Percentiles rank a stretch among this genome's conserved stretches.
phyloP scores from a whole-genome alignment of 768 basidiomycete genomes.

The Podaxis sp. region DNA sequence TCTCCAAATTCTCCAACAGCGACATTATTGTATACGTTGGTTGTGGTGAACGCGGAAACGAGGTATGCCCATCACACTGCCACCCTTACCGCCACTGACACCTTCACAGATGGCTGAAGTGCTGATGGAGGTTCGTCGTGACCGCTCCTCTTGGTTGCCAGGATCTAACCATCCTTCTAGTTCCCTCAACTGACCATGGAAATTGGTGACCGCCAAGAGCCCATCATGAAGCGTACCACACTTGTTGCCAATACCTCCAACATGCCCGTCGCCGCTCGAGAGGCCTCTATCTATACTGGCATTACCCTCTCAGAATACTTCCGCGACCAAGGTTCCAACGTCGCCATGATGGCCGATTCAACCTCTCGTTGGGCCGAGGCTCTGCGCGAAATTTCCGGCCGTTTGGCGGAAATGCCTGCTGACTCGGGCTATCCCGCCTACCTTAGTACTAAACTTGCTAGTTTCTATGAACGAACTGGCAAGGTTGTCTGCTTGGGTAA shows the following conservation, averaged over 20 bases:
- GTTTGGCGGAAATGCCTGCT: slow-evolving; percentile 99
- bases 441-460: slow-evolving; percentile 90
- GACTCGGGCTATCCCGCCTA: slow-evolving; percentile 99
- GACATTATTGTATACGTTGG: slow-evolving; percentile 99
- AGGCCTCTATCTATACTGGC: slow-evolving; percentile 99
- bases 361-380: slow-evolving; percentile 99
- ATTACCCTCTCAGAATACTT: slow-evolving; percentile 99
- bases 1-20: slow-evolving; percentile 98
- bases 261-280: slow-evolving; percentile 99
- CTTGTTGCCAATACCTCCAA: slow-evolving; percentile 99
- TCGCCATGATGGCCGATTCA: slow-evolving; percentile 99
- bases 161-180: slow-evolving; percentile 25
- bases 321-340: slow-evolving; percentile 97
- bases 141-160: not conserved
- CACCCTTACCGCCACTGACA: not conserved
- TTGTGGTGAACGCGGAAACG: slow-evolving; percentile 98
- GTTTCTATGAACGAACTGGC: slow-evolving; percentile 98
- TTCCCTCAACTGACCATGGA: slow-evolving; percentile 95
- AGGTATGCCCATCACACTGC: slow-evolving; percentile 43
- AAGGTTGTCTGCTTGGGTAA: slow-evolving; percentile 92
- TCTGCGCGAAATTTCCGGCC: slow-evolving; percentile 97
- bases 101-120: slow-evolving; percentile 85
- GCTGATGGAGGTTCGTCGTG: slow-evolving; percentile 77
- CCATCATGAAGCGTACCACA: slow-evolving; percentile 99
- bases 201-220: slow-evolving; percentile 88